A percentile compares a stretch with the other conserved stretches of the same genome.
Conservation (phyloP, 2,329 filamentous ascomycete genomes). For the Apiospora hydei region DNA sequence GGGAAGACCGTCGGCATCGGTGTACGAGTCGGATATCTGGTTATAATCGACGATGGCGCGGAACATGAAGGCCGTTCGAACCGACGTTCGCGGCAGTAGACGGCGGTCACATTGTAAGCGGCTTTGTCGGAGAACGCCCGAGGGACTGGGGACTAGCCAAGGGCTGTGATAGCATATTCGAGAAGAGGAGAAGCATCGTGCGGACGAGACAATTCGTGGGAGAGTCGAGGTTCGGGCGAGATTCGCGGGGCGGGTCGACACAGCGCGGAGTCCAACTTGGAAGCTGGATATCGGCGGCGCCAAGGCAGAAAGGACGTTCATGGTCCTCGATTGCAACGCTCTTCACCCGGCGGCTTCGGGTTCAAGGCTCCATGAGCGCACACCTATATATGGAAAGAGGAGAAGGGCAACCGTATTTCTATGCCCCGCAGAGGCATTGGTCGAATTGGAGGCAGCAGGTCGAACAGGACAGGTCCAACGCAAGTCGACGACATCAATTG, state of each 20-base stretch:
- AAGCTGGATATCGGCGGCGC: slow-evolving; percentile 39
- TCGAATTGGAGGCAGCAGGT: background rate
- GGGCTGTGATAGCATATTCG: slow-evolving; percentile 35
- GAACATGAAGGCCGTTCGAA: slow-evolving; percentile 41
- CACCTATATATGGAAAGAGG: background rate
- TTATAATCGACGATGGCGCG: slow-evolving; percentile 60
- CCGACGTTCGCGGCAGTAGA: slow-evolving; percentile 32
- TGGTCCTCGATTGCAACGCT: slow-evolving; percentile 33
- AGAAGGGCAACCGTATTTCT: background rate
- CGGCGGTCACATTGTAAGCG: slow-evolving; percentile 25
- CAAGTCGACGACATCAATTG: background rate
- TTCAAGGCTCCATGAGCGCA: slow-evolving; percentile 24
- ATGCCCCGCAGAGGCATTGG: background rate
- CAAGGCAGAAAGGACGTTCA: slow-evolving; percentile 39
- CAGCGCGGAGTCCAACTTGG: slow-evolving; percentile 41
- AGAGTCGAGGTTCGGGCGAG: slow-evolving; percentile 29
- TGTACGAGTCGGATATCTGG: slow-evolving; percentile 64
- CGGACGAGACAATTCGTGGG: slow-evolving; percentile 34
- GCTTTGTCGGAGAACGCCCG: slow-evolving; percentile 16
- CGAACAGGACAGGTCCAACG: background rate
- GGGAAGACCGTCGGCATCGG: slow-evolving; percentile 60
- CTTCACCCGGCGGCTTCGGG: slow-evolving; percentile 33
- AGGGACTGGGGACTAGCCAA: slow-evolving; percentile 29
- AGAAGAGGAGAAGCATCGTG: slow-evolving; percentile 21
- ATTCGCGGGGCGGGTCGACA: slow-evolving; percentile 36